A percentile compares a stretch with the other conserved stretches of the same genome.
Conservation (phyloP, 768 basidiomycete genomes). For the Panus rudis region DNA sequence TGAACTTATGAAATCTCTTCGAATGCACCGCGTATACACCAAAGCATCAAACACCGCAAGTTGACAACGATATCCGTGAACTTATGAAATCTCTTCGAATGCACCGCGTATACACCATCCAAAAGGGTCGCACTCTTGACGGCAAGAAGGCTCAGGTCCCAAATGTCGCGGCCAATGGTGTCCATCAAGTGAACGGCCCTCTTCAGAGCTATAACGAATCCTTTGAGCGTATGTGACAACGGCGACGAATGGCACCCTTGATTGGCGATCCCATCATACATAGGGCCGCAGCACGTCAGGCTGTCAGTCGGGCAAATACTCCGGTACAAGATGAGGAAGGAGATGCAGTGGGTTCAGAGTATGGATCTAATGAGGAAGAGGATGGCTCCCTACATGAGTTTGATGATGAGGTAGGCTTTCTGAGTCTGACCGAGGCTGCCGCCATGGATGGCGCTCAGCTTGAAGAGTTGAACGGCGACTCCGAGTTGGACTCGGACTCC, state of each 20-base stretch:
- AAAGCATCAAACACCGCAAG: conserved; percentile 23
- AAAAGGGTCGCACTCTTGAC: conserved; percentile 16
- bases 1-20: conserved; percentile 17
- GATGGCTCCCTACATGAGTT: not conserved
- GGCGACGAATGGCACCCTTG: conserved; percentile 8
- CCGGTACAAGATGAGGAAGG: not conserved
- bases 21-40: conserved; percentile 19
- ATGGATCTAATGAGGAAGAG: not conserved
- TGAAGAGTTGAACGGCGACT: not conserved
- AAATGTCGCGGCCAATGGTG: conserved; percentile 15
- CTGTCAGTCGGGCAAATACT: not conserved
- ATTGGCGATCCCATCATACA: not conserved
- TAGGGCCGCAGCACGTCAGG: not conserved
- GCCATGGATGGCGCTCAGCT: too few species aligned
- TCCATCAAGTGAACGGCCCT: conserved; percentile 15
- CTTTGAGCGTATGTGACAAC: conserved; percentile 14
- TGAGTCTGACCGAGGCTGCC: too few species aligned
- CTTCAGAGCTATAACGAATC: conserved; percentile 22
- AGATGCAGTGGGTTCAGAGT: not conserved
- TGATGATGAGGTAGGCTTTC: not conserved
- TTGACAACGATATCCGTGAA: conserved; percentile 23
- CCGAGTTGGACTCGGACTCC: not conserved
- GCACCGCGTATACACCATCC: conserved; percentile 17
- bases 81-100: conserved; percentile 17
- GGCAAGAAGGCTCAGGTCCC: conserved; percentile 11